phyloP scores from a whole-genome alignment of 768 basidiomycete species.

The Saitozyma podzolica region DNA sequence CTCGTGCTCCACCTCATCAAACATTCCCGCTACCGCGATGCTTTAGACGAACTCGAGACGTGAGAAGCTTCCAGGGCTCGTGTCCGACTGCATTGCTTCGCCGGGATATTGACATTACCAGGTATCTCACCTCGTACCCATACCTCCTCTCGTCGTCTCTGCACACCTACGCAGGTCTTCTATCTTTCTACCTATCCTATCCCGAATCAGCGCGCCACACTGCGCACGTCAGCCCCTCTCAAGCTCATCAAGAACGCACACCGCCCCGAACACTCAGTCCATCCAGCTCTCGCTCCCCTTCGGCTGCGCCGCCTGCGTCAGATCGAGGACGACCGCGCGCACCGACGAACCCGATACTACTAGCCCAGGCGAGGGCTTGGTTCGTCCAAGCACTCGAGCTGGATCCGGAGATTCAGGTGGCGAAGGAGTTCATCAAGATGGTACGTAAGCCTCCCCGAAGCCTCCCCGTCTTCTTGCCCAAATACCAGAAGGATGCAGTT shows the following conservation, averaged over 20 bases:
- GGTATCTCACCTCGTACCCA: slow-evolving; percentile 83
- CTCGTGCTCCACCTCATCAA: slow-evolving; percentile 68
- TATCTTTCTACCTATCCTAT: slow-evolving; percentile 59
- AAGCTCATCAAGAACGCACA: no score
- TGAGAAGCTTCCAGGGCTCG: slow-evolving; percentile 52
- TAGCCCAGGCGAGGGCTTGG: slow-evolving; percentile 33
- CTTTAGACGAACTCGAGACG: slow-evolving; percentile 84
- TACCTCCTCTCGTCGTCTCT: slow-evolving; percentile 78
- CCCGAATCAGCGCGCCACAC: slow-evolving; percentile 19
- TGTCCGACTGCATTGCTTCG: slow-evolving; percentile 1
- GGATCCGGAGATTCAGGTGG: slow-evolving; percentile 24
- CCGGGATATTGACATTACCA: slow-evolving; percentile 4
- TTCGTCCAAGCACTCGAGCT: slow-evolving; percentile 36
- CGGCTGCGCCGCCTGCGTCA: background rate
- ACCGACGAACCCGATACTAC: slow-evolving; percentile 19
- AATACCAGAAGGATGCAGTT: slow-evolving; percentile 18
- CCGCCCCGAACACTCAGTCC: background rate
- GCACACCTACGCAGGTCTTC: slow-evolving; percentile 78
- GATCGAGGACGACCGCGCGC: slow-evolving; percentile 1
- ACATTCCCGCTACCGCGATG: slow-evolving; percentile 63
- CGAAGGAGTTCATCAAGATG: slow-evolving; percentile 29
- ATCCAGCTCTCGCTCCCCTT: background rate
- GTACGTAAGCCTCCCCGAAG: slow-evolving; percentile 15
- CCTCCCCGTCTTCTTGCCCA: background rate
- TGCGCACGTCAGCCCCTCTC: background rate